Conservation (phyloP, 208 protist species). For the Trypanosoma vivax region DNA sequence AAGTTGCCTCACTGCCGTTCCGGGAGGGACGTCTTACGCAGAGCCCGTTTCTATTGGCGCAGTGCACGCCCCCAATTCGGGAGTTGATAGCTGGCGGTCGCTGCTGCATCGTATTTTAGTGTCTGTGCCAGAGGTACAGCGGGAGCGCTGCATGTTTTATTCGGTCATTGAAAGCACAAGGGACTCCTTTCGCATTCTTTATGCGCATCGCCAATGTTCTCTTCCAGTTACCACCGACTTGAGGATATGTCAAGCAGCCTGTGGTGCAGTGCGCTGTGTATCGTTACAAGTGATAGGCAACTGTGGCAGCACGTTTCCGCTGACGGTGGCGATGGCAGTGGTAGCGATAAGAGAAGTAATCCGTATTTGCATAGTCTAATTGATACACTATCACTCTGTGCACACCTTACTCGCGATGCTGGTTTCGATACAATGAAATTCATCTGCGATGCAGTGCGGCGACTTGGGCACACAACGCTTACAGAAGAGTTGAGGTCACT, state of each 20-base stretch:
- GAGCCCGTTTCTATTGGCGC: not conserved
- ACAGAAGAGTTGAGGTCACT: slow-evolving; percentile 18
- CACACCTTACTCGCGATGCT: slow-evolving; percentile 6
- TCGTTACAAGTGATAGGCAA: slow-evolving; percentile 1
- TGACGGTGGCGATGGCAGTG: not conserved
- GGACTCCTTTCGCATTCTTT: slow-evolving; percentile 13
- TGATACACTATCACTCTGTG: slow-evolving; percentile 12
- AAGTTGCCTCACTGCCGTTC: slow-evolving; percentile 11
- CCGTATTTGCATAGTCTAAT: not conserved
- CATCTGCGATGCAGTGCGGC: slow-evolving; percentile 5
- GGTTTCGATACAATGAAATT: slow-evolving; percentile 8
- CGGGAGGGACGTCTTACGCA: not conserved
- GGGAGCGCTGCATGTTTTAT: slow-evolving; percentile 2
- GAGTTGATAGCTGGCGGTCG: slow-evolving; percentile 8
- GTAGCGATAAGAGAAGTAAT: not conserved
- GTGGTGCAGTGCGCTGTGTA: slow-evolving; percentile 8
- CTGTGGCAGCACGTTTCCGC: slow-evolving; percentile 3
- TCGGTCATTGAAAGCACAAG: slow-evolving; percentile 15
- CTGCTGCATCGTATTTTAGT: slow-evolving; percentile 2
- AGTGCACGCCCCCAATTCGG: not conserved
- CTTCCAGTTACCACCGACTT: not conserved
- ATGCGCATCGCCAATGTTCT: not conserved
- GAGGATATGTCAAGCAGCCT: slow-evolving; percentile 2
- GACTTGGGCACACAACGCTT: slow-evolving; percentile 4
- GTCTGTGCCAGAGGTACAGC: slow-evolving; percentile 9